Conservation (phyloP, 768 basidiomycete species). For the Rhodotorula diobovata region DNA sequence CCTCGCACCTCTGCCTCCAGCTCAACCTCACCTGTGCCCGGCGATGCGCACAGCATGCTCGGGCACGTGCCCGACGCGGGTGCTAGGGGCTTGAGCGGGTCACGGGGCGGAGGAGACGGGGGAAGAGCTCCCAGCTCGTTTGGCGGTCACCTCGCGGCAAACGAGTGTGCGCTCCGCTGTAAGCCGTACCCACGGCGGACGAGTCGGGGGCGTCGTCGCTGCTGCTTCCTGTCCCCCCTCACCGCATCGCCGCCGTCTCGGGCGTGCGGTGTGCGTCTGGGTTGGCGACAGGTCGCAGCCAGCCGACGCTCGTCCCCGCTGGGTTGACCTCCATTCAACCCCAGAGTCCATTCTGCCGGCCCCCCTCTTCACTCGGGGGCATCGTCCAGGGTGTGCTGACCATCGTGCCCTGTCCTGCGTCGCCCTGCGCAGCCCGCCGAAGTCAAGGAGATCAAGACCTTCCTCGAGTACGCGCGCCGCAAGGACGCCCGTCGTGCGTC, state of each 20-base stretch:
- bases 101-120: background rate
- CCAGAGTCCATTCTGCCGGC: slow-evolving; percentile 22
- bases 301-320: background rate
- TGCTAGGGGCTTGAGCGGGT: background rate
- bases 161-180: background rate
- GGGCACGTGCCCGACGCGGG: too few species aligned
- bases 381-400: background rate
- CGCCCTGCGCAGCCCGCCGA: slow-evolving; percentile 73
- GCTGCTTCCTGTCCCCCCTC: background rate
- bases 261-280: too few species aligned
- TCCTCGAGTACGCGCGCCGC: slow-evolving; percentile 92
- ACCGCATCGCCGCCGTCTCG: too few species aligned
- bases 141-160: background rate
- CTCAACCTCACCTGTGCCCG: too few species aligned
- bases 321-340: background rate
- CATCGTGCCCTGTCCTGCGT: too few species aligned
- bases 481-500: slow-evolving; percentile 67
- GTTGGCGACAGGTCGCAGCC: background rate
- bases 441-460: slow-evolving; percentile 96
- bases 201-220: background rate
- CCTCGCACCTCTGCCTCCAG: too few species aligned
- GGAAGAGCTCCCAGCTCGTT: background rate
- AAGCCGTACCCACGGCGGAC: slow-evolving; percentile 1
- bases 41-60: too few species aligned
- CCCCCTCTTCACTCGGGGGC: background rate